Evolutionary conservation across 768 basidiomycete species (phyloP), one percentile per base, ranked within the genome.

Genomic region (Leucogyrophana mollusca): DNA sequence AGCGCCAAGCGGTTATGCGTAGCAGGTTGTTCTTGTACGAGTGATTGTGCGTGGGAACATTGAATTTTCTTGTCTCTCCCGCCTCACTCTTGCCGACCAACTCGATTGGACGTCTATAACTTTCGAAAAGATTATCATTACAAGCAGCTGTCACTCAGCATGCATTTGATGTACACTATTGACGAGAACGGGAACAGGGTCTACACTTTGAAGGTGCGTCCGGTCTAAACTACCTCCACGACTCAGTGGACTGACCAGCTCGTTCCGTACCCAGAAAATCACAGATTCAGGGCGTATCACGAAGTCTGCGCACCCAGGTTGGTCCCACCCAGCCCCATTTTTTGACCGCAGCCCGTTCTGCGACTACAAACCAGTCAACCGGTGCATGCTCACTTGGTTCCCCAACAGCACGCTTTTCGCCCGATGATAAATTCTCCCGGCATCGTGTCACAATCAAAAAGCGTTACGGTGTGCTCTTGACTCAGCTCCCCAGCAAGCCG

Each of bases 371-470:
- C 27, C 27, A 18, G n/a, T n/a, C n/a, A n/a, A 10, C 13, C 16
- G 10, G 7, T 21, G 4, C 24, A 33, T 18, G 14, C 27, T 49
- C 23, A 35, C 30, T 27, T 8, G 9, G 33, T 41, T 16, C 7
- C n/a, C 33, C 22, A 37, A 42, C 48, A 96, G 95, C 95, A 13
- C 93, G 96, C 33, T 98, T 98, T 71, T 97, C 95, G 11, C 95
- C 95, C 9, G 96, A 99, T 67, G 95, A 98, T 80, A 98, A 98
- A 73, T 98, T 95, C 72, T 95, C 94, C 51, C 80, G 94, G 52
- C 95, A 99, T 62, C 88, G 96, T 50, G 94, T 98, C 50, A 96
- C 93, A 4, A 85, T 97, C 62, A 98, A 98, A 76, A 92, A 91
- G 72, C 83, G 95, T 61, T 88, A 85, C 61, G 83, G 83, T 48